Percentiles rank a stretch among this genome's conserved stretches.
phyloP scores from a whole-genome alignment of 1,284 basidiomycete species.

The Malassezia yamatoensis region DNA sequence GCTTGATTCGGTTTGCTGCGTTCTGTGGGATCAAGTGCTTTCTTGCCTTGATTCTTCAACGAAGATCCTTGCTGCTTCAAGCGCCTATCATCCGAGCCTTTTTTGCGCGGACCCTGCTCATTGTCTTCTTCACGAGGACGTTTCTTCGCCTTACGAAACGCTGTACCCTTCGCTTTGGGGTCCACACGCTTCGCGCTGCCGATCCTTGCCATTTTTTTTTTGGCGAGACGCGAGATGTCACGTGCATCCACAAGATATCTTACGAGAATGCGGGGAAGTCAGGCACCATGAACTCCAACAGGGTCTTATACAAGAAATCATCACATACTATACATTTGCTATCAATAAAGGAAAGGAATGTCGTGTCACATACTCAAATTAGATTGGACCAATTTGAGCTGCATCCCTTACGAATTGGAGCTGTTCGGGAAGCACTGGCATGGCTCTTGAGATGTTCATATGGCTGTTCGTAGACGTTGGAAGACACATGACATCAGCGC shows the following conservation, averaged over 20 bases:
- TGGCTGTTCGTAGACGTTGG: not conserved
- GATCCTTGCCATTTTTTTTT: constrained; percentile 10
- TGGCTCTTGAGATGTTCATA: not conserved
- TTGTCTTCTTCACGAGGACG: not conserved
- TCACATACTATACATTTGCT: constrained; percentile 2
- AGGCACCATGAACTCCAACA: not conserved
- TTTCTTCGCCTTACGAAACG: constrained; percentile 8
- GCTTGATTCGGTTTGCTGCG: not conserved
- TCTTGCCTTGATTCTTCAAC: not conserved
- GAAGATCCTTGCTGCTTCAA: not conserved
- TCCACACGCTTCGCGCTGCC: not conserved
- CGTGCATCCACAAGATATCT: not conserved
- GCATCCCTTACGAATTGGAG: constrained; percentile 12
- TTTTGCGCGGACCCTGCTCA: not conserved
- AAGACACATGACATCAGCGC: not conserved
- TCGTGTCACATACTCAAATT: not conserved
- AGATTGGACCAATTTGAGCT: constrained; percentile 10
- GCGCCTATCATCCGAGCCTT: not conserved
- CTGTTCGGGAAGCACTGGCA: not conserved
- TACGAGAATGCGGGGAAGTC: not conserved
- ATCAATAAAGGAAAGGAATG: not conserved
- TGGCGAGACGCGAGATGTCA: not conserved
- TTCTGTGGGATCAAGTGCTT: not conserved
- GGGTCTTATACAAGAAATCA: not conserved
- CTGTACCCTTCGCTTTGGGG: constrained; percentile 1